These are phyloP conservation scores for Yarrowia porcina DNA, from an alignment of 805 yeast genomes.

Conservation along the genomic window DNA sequence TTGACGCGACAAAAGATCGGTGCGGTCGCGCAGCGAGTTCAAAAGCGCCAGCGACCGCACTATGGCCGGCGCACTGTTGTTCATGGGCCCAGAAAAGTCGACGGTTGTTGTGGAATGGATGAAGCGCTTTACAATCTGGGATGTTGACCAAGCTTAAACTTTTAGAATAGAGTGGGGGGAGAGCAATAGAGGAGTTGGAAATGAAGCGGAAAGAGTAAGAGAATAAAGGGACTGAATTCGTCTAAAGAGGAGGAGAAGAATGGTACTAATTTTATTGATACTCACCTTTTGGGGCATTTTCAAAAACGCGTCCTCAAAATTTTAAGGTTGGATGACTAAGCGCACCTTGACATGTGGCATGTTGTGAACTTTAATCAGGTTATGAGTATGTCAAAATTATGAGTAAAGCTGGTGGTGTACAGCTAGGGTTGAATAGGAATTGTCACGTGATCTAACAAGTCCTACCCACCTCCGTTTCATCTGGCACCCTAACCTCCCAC, in stretches of 20 bases:
- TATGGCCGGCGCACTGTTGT: constrained; percentile 19
- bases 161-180: neutral
- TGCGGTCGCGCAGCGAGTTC: constrained; percentile 23
- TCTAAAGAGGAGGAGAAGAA: neutral
- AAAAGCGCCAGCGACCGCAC: constrained; percentile 24
- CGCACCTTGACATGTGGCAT: too few relatives aligned
- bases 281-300: neutral
- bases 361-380: too few relatives aligned
- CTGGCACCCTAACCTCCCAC: too few relatives aligned
- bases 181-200: too few relatives aligned
- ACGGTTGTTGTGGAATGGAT: neutral
- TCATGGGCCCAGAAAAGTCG: neutral
- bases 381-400: too few relatives aligned
- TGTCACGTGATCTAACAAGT: too few relatives aligned
- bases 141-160: constrained; percentile 11
- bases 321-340: too few relatives aligned
- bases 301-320: too few relatives aligned
- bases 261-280: neutral
- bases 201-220: neutral
- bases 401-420: too few relatives aligned
- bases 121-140: too few relatives aligned
- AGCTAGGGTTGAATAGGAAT: too few relatives aligned
- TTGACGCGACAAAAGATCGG: neutral
- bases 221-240: neutral
- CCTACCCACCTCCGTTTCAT: too few relatives aligned